Percentiles rank a stretch among this genome's conserved stretches.
Conservation (phyloP, 768 basidiomycete species). For the Cantharellus anzutake region DNA sequence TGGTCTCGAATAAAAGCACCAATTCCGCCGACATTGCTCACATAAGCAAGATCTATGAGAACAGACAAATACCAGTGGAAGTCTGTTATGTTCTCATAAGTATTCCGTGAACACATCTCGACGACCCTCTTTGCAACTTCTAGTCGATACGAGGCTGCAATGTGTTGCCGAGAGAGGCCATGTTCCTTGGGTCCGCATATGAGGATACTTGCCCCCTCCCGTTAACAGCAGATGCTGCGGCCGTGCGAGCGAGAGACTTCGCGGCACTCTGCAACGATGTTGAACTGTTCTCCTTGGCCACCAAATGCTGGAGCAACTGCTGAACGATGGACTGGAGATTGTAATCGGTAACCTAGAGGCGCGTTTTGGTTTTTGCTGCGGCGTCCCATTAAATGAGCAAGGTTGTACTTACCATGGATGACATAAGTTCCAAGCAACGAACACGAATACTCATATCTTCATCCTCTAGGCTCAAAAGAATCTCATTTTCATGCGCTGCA, state of each 20-base stretch:
- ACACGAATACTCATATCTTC: constrained; percentile 91
- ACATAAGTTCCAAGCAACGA: constrained; percentile 84
- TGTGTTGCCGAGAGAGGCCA: constrained; percentile 24
- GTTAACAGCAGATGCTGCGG: constrained; percentile 12
- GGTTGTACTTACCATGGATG: constrained; percentile 55
- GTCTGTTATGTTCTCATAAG: constrained; percentile 74
- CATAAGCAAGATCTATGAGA: constrained; percentile 75
- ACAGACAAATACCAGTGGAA: constrained; percentile 98
- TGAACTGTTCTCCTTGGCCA: constrained; percentile 28
- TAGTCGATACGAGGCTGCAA: constrained; percentile 76
- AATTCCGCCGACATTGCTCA: constrained; percentile 44
- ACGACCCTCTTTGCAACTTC: constrained; percentile 66
- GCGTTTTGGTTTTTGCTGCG: neutral
- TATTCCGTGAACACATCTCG: constrained; percentile 65
- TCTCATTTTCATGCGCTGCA: constrained; percentile 80
- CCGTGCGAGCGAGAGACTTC: constrained; percentile 31
- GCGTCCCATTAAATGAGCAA: neutral
- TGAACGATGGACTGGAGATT: constrained; percentile 84
- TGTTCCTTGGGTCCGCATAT: constrained; percentile 5
- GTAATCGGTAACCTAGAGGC: constrained; percentile 50
- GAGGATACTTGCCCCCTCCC: neutral
- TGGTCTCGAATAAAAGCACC: constrained; percentile 65
- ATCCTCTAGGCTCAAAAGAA: constrained; percentile 77
- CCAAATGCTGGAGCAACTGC: constrained; percentile 74
- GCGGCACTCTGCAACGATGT: constrained; percentile 36